These are phyloP conservation scores for Pichia pseudocactophila DNA, from an alignment of 805 yeast genomes.

Conservation along the genomic window DNA sequence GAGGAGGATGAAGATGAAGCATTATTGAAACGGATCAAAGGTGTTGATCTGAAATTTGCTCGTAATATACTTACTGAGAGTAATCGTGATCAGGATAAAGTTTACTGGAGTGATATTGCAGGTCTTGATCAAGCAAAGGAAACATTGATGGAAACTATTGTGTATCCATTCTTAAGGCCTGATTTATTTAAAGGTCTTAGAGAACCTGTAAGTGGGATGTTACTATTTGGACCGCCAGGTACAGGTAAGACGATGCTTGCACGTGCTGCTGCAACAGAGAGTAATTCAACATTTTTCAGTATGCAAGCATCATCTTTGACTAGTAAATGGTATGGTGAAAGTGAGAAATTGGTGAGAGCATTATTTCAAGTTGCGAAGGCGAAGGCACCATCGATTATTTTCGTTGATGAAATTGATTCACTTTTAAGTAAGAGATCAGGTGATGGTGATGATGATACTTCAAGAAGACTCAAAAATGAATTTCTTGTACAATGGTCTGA, in stretches of 20 bases:
- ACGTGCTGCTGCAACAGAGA: constrained; percentile 92
- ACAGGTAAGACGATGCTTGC: constrained; percentile 98
- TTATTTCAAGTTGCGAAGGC: constrained; percentile 76
- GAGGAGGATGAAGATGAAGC: constrained; percentile 22
- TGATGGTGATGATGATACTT: constrained; percentile 72
- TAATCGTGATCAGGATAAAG: constrained; percentile 82
- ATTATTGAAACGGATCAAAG: constrained; percentile 42
- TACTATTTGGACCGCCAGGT: constrained; percentile 97
- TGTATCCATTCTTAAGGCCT: constrained; percentile 90
- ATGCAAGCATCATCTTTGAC: constrained; percentile 86
- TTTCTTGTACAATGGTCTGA: constrained; percentile 94
- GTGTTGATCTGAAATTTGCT: constrained; percentile 74
- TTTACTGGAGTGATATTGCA: constrained; percentile 91
- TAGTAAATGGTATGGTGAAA: constrained; percentile 83
- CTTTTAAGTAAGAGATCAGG: constrained; percentile 66
- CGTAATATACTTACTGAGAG: constrained; percentile 82
- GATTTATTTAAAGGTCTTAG: constrained; percentile 84
- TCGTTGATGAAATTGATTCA: constrained; percentile 94
- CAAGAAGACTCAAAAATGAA: constrained; percentile 85
- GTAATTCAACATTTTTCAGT: constrained; percentile 85
- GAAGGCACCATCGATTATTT: constrained; percentile 86
- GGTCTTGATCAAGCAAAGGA: constrained; percentile 85
- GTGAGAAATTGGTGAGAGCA: constrained; percentile 88
- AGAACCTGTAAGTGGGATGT: constrained; percentile 95
- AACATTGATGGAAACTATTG: constrained; percentile 89